A percentile compares a stretch with the other conserved stretches of the same genome.
phyloP scores from a whole-genome alignment of 805 yeast species.

The Metschnikowia reukaufii region DNA sequence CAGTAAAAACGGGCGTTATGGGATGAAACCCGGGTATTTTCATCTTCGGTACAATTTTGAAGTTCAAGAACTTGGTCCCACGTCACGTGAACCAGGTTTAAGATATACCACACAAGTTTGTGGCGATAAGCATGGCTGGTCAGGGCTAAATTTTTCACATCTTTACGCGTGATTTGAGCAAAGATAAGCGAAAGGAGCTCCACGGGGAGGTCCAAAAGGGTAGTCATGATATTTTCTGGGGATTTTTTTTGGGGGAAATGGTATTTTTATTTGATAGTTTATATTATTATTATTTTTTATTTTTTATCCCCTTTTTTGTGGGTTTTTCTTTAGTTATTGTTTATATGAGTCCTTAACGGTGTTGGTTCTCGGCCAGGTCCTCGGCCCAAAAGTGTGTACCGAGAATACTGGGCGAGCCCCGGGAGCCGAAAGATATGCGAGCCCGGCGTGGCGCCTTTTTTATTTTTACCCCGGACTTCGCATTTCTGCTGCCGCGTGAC shows the following conservation, averaged over 20 bases:
- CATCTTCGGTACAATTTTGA: neutral
- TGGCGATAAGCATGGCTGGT: slow-evolving; percentile 20
- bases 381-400: too few relatives aligned
- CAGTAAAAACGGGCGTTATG: slow-evolving; percentile 1
- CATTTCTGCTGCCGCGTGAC: neutral
- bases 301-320: neutral
- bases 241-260: neutral
- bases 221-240: neutral
- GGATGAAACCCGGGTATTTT: neutral
- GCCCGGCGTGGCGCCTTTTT: neutral
- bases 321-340: neutral
- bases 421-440: neutral
- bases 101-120: slow-evolving; percentile 21
- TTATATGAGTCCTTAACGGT: too few relatives aligned
- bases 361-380: neutral
- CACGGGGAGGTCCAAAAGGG: slow-evolving; percentile 15
- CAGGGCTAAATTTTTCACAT: slow-evolving; percentile 12
- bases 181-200: slow-evolving; percentile 17
- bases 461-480: slow-evolving; percentile 9
- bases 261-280: too few relatives aligned
- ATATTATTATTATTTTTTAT: neutral
- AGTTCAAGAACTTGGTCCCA: slow-evolving; percentile 27
- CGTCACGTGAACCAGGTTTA: slow-evolving; percentile 23
- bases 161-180: slow-evolving; percentile 8
- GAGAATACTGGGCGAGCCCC: too few relatives aligned